Percentiles rank a stretch among this genome's conserved stretches.
Conservation (phyloP, 345 rosid genomes). For the Toxicodendron radicans region DNA sequence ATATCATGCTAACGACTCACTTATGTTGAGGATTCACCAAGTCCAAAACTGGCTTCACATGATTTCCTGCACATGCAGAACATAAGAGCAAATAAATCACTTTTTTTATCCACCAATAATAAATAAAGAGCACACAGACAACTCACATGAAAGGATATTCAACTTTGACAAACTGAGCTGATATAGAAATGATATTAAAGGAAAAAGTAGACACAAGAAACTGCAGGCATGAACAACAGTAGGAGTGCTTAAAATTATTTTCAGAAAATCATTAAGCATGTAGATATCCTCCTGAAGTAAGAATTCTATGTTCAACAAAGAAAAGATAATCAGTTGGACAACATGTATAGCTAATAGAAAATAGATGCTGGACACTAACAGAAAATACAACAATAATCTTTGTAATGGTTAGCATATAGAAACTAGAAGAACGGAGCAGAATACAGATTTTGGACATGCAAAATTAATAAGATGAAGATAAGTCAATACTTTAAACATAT, state of each 20-base stretch:
- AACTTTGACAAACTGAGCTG: not conserved
- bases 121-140: no score
- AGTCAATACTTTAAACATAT: not conserved
- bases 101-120: not conserved
- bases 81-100: not conserved
- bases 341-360: slow-evolving; percentile 5
- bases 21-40: slow-evolving; percentile 80
- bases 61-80: slow-evolving; percentile 49
- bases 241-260: not conserved
- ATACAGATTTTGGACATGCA: not conserved
- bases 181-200: not conserved
- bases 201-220: slow-evolving; percentile 1
- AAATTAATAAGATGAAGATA: not conserved
- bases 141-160: not conserved
- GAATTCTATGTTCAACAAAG: not conserved
- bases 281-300: not conserved
- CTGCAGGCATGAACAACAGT: not conserved
- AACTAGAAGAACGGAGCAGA: not conserved
- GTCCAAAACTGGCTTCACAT: slow-evolving; percentile 63
- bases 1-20: slow-evolving; percentile 47
- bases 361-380: not conserved
- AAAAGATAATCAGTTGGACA: slow-evolving; percentile 6
- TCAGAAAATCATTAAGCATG: not conserved
- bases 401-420: not conserved
- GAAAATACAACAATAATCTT: not conserved